A percentile compares a stretch with the other conserved stretches of the same genome.
Evolutionary conservation across 2,329 filamentous ascomycete species (phyloP).

Genomic region (Thermomyces lanuginosus): DNA sequence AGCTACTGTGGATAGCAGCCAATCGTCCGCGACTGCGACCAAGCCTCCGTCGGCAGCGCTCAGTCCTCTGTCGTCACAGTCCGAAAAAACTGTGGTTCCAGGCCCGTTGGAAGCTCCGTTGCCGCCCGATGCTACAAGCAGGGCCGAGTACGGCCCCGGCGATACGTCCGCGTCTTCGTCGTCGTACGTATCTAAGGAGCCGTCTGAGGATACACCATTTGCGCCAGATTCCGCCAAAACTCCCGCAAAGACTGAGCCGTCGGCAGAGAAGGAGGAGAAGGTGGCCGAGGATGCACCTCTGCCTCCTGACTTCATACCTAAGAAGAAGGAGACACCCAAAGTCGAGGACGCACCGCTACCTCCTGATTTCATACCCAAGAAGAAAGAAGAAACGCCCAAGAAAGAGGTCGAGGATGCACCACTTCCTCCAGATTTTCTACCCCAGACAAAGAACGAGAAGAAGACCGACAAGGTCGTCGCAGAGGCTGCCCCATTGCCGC

Average conservation of each 20-base stretch:
- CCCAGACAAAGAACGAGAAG: constrained; percentile 6
- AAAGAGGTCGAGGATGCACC: constrained; percentile 10
- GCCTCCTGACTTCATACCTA: constrained; percentile 11
- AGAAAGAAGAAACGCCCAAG: constrained; percentile 8
- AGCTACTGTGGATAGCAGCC: constrained; percentile 14
- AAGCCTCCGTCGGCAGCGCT: constrained; percentile 11
- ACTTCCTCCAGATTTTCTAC: constrained; percentile 12
- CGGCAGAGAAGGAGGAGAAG: no score
- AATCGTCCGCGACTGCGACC: constrained; percentile 18
- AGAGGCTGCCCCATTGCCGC: constrained; percentile 14
- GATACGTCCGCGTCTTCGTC: constrained; percentile 35
- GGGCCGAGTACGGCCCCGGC: constrained; percentile 28
- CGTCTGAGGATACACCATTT: constrained; percentile 25
- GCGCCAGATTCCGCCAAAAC: constrained; percentile 11
- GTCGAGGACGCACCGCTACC: constrained; percentile 9
- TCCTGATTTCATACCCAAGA: constrained; percentile 8
- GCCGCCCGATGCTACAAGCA: constrained; percentile 33
- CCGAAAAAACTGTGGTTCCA: constrained; percentile 16
- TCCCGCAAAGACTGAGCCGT: constrained; percentile 3
- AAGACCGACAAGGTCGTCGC: constrained; percentile 5
- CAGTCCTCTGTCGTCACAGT: constrained; percentile 17
- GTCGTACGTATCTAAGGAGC: constrained; percentile 26
- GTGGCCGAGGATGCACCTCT: no score
- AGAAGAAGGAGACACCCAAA: constrained; percentile 2
- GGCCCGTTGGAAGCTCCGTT: constrained; percentile 23